phyloP scores from a whole-genome alignment of 2,329 filamentous ascomycete genomes.

The Furcasterigmium sp. region DNA sequence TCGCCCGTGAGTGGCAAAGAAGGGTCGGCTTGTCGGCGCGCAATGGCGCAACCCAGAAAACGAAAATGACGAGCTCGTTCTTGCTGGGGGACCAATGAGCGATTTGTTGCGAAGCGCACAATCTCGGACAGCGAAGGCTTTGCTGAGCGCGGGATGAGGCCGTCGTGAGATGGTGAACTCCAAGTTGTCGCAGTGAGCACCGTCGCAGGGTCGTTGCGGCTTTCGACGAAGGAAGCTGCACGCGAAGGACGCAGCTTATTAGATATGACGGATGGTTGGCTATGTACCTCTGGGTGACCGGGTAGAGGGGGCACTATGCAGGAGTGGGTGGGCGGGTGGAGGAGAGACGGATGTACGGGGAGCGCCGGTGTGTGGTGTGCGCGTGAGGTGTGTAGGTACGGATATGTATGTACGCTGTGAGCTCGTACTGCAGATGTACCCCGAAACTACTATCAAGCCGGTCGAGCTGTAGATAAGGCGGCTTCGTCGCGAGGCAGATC shows the following conservation, averaged over 20 bases:
- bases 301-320: constrained; percentile 1
- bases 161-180: not conserved
- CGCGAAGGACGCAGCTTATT: not conserved
- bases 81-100: not conserved
- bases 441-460: not conserved
- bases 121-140: not conserved
- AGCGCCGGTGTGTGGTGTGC: not conserved
- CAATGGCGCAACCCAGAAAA: not conserved
- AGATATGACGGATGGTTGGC: not conserved
- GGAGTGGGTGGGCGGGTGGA: not conserved
- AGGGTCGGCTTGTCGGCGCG: constrained; percentile 1
- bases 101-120: not conserved
- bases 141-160: not conserved
- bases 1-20: not conserved
- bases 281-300: not conserved
- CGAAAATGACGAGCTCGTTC: not conserved
- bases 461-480: not conserved
- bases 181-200: not conserved
- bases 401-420: not conserved
- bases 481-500: not conserved
- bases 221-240: not conserved
- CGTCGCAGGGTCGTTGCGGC: not conserved
- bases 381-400: not conserved
- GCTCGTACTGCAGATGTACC: not conserved
- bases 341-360: not conserved